Evolutionary conservation across 345 rosid genomes (phyloP).

Genomic region (Pseudoturritis turrita): DNA sequence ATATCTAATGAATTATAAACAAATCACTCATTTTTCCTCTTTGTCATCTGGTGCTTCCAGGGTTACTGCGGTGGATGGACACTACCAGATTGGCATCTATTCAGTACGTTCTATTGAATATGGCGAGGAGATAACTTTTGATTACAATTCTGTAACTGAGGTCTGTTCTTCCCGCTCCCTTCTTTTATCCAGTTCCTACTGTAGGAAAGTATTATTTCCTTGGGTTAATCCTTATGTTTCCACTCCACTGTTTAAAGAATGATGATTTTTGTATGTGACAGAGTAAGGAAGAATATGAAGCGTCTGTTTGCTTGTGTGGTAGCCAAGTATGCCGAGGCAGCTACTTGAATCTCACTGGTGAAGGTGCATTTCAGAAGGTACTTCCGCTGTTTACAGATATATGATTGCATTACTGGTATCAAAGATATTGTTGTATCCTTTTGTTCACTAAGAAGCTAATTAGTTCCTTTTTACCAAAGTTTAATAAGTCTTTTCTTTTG

Average conservation of each 20-base stretch:
- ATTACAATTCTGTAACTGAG: conserved; percentile 99
- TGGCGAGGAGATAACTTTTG: conserved; percentile 98
- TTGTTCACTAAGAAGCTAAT: not conserved
- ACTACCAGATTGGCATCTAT: conserved; percentile 96
- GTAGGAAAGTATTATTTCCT: not conserved
- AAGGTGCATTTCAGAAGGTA: conserved; percentile 98
- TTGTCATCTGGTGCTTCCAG: conserved; percentile 39
- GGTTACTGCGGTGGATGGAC: conserved; percentile 98
- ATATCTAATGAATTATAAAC: not conserved
- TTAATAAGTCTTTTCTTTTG: not conserved
- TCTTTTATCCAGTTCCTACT: not conserved
- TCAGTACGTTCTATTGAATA: conserved; percentile 68
- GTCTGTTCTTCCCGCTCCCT: conserved; percentile 34
- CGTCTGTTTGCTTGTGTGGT: conserved; percentile 99
- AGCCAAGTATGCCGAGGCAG: conserved; percentile 99
- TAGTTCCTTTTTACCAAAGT: conserved; percentile 8
- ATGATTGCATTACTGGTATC: conserved; percentile 11
- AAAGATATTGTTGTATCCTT: conserved; percentile 5
- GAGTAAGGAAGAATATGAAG: conserved; percentile 99
- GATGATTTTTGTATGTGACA: conserved; percentile 36
- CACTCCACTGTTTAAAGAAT: conserved; percentile 11
- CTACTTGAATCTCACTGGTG: conserved; percentile 98
- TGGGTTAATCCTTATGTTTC: conserved; percentile 17
- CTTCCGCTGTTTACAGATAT: not conserved
- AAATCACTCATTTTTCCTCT: not conserved